These are phyloP conservation scores for Aphanomyces invadans DNA, from an alignment of 352 stramenopile genomes.

Conservation along the genomic window DNA sequence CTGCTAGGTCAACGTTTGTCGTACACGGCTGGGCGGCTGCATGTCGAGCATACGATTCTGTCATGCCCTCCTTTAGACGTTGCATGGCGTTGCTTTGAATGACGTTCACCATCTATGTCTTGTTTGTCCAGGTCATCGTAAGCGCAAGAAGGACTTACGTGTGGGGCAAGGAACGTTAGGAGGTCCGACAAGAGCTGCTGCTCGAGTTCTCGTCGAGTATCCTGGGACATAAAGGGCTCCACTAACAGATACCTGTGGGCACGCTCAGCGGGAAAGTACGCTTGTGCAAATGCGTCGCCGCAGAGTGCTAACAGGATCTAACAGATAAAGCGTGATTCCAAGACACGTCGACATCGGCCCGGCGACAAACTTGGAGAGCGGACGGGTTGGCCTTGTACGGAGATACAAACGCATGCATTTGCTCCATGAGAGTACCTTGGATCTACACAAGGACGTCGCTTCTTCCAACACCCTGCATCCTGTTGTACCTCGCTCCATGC, in stretches of 20 bases:
- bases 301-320: slow-evolving; percentile 14
- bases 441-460: background rate
- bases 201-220: background rate
- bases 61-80: background rate
- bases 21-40: background rate
- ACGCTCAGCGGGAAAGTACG: background rate
- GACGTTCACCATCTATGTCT: background rate
- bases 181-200: background rate
- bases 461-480: too few relatives aligned
- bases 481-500: background rate
- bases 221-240: slow-evolving; percentile 17
- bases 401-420: background rate
- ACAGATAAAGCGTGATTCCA: too few relatives aligned
- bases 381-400: background rate
- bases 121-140: background rate
- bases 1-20: background rate
- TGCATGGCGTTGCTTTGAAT: background rate
- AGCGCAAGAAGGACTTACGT: background rate
- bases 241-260: background rate
- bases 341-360: too few relatives aligned
- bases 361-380: slow-evolving; percentile 13
- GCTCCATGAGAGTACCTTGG: background rate
- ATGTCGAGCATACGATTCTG: background rate
- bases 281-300: background rate
- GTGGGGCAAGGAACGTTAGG: background rate